phyloP scores from a whole-genome alignment of 805 yeast genomes.

The Ogataea kodamae region DNA sequence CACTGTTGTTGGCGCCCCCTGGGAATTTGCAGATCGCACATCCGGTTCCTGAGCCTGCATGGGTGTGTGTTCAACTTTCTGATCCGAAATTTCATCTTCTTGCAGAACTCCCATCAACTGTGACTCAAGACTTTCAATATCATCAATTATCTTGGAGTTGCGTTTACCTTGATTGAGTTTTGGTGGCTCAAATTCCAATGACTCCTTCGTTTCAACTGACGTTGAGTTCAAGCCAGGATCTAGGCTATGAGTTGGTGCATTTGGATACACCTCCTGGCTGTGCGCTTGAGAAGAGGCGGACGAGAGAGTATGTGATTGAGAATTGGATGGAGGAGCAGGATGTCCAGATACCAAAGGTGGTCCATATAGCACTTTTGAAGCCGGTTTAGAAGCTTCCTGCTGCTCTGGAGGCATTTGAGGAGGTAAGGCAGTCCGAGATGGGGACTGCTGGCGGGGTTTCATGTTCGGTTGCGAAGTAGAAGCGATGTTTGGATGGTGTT shows the following conservation, averaged over 20 bases:
- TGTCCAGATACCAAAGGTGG: no score
- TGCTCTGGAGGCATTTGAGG: neutral
- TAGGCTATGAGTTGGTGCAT: no score
- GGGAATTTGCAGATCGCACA: neutral
- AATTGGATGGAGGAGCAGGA: no score
- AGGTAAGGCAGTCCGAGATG: neutral
- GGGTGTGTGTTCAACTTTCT: neutral
- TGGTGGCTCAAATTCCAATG: conserved; percentile 8
- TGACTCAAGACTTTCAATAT: conserved; percentile 28
- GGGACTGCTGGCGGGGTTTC: neutral
- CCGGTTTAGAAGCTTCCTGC: neutral
- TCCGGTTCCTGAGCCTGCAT: neutral
- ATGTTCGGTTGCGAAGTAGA: neutral
- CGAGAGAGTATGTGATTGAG: no score
- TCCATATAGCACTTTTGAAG: no score
- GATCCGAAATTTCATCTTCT: conserved; percentile 5
- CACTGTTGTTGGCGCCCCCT: no score
- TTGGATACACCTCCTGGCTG: no score
- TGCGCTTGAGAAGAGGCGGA: no score
- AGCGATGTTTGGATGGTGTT: neutral
- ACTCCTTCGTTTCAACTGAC: no score
- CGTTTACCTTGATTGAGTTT: conserved; percentile 12
- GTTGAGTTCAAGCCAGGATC: no score
- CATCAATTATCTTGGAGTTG: conserved; percentile 26
- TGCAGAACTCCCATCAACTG: conserved; percentile 25